These are phyloP conservation scores for Helotiales sp. DNA, from an alignment of 2,329 filamentous ascomycete genomes.

Conservation along the genomic window DNA sequence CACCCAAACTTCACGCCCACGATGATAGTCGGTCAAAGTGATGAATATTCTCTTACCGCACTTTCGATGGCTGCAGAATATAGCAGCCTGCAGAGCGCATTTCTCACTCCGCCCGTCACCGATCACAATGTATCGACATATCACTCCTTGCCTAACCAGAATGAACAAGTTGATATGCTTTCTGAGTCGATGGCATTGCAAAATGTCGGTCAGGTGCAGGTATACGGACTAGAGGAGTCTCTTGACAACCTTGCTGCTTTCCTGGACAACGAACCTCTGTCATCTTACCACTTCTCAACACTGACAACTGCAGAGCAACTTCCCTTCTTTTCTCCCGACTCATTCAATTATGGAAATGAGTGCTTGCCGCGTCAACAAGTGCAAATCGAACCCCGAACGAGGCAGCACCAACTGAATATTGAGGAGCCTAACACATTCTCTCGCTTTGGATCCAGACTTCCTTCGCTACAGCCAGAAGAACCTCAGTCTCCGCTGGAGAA, in stretches of 20 bases:
- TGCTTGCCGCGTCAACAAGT: conserved; percentile 29
- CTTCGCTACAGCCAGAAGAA: conserved; percentile 15
- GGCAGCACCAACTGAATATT: conserved; percentile 1
- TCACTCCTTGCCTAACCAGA: background rate
- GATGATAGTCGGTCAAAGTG: conserved; percentile 3
- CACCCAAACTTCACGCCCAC: background rate
- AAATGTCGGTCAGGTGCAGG: background rate
- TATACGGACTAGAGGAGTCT: conserved; percentile 6
- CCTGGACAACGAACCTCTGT: conserved; percentile 53
- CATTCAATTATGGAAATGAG: conserved; percentile 36
- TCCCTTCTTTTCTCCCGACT: conserved; percentile 41
- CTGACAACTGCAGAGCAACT: conserved; percentile 51
- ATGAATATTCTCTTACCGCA: conserved; percentile 12
- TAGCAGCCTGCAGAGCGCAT: conserved; percentile 1
- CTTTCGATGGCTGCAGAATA: conserved; percentile 13
- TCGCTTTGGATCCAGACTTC: conserved; percentile 18
- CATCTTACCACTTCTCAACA: conserved; percentile 51
- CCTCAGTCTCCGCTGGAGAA: background rate
- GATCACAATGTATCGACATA: background rate
- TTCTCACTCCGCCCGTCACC: background rate
- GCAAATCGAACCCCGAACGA: background rate
- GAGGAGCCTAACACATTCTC: conserved; percentile 11
- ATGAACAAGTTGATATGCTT: background rate
- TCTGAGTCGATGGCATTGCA: background rate
- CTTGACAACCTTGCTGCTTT: conserved; percentile 58